Percentiles rank a stretch among this genome's conserved stretches.
These are phyloP conservation scores for Schizosaccharomyces osmophilus DNA, from an alignment of 805 yeast species.

Conservation along the genomic window DNA sequence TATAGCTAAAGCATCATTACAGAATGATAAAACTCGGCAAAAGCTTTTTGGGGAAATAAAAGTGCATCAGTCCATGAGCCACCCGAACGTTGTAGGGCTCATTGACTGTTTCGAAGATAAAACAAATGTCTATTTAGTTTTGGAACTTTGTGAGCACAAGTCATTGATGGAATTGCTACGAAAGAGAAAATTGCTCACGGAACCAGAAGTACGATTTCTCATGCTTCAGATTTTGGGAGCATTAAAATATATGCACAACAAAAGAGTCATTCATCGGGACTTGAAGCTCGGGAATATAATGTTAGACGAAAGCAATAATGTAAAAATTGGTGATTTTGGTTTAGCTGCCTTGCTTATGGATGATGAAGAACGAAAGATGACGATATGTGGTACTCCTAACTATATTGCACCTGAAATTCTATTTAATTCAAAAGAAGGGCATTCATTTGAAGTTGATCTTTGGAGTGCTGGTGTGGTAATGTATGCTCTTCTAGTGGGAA, in stretches of 20 bases:
- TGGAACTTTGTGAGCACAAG: slow-evolving; percentile 88
- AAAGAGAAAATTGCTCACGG: slow-evolving; percentile 60
- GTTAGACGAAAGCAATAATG: slow-evolving; percentile 77
- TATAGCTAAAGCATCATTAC: slow-evolving; percentile 84
- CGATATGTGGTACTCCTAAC: slow-evolving; percentile 96
- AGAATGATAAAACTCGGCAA: slow-evolving; percentile 66
- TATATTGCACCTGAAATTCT: slow-evolving; percentile 95
- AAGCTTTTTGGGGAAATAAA: slow-evolving; percentile 42
- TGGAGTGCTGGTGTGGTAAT: slow-evolving; percentile 97
- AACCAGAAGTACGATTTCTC: slow-evolving; percentile 74
- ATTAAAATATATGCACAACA: slow-evolving; percentile 68
- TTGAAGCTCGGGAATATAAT: slow-evolving; percentile 87
- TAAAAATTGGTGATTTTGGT: slow-evolving; percentile 94
- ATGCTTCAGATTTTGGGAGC: slow-evolving; percentile 90
- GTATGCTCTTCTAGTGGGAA: slow-evolving; percentile 75
- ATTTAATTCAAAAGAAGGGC: slow-evolving; percentile 64
- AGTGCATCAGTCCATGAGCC: slow-evolving; percentile 73
- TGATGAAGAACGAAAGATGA: slow-evolving; percentile 51
- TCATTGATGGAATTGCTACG: slow-evolving; percentile 80
- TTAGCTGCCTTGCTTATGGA: slow-evolving; percentile 79
- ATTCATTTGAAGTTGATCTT: slow-evolving; percentile 79
- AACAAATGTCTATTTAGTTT: slow-evolving; percentile 69
- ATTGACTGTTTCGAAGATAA: slow-evolving; percentile 95
- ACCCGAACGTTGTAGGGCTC: slow-evolving; percentile 74
- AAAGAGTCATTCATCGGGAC: slow-evolving; percentile 88